Evolutionary conservation across 75 land plant genomes (phyloP).

Genomic region (Cryptomeria japonica): DNA sequence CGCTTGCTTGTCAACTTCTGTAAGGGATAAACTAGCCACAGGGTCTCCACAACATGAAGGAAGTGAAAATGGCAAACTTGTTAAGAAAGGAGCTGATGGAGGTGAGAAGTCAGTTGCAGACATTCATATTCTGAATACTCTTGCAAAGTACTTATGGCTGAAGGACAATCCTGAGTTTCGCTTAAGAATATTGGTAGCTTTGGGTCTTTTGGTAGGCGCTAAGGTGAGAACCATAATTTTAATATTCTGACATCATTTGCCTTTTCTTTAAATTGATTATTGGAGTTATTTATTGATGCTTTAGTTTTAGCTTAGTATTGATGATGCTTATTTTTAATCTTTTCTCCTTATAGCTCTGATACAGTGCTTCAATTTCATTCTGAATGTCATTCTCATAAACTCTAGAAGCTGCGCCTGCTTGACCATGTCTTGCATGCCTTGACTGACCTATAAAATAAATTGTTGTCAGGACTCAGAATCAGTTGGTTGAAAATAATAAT

Average conservation of each 20-base stretch:
- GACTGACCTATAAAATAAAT: not conserved
- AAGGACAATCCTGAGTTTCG: slow-evolving; percentile 88
- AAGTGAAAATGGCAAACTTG: slow-evolving; percentile 3
- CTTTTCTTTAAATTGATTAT: not conserved
- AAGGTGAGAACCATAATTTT: slow-evolving; percentile 48
- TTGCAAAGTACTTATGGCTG: slow-evolving; percentile 83
- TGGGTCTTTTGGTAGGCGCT: slow-evolving; percentile 80
- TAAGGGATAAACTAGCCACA: slow-evolving; percentile 7
- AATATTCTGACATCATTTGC: not conserved
- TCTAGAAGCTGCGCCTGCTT: not conserved
- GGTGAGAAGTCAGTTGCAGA: slow-evolving; percentile 61
- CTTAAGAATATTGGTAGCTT: slow-evolving; percentile 58
- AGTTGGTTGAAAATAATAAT: not conserved
- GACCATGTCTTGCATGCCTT: not conserved
- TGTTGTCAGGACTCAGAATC: not conserved
- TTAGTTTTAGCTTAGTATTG: not conserved
- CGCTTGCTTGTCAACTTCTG: slow-evolving; percentile 6
- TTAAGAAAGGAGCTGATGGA: slow-evolving; percentile 11
- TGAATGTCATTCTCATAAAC: not conserved
- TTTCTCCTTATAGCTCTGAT: not conserved
- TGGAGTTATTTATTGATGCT: not conserved
- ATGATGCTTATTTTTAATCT: not conserved
- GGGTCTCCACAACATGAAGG: not conserved
- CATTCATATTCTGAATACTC: slow-evolving; percentile 55
- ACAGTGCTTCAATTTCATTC: not conserved